Evolutionary conservation across 2,329 filamentous ascomycete species (phyloP).

Genomic region (Aspergillus sclerotialis): DNA sequence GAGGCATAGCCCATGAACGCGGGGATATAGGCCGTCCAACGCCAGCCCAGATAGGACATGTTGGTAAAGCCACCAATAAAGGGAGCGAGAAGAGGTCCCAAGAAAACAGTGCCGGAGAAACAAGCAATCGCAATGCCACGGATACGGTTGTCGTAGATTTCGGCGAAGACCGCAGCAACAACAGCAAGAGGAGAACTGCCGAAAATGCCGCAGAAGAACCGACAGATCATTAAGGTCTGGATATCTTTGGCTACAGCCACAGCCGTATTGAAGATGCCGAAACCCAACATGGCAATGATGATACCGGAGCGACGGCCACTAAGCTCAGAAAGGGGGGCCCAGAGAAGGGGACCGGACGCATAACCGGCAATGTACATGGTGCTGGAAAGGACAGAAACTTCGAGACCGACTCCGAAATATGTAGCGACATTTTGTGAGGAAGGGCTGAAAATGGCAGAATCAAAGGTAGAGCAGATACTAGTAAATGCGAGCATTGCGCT

Average conservation of each 20-base stretch:
- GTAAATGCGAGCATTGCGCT: slow-evolving; percentile 12
- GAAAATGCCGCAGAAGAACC: slow-evolving; percentile 41
- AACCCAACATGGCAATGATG: slow-evolving; percentile 33
- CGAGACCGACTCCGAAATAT: slow-evolving; percentile 36
- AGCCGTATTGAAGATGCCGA: slow-evolving; percentile 38
- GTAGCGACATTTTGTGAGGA: slow-evolving; percentile 50
- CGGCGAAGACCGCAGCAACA: slow-evolving; percentile 35
- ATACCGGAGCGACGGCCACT: slow-evolving; percentile 49
- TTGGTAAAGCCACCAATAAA: slow-evolving; percentile 43
- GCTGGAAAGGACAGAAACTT: slow-evolving; percentile 37
- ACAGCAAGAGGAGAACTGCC: slow-evolving; percentile 34
- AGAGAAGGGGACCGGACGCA: slow-evolving; percentile 51
- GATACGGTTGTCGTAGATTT: slow-evolving; percentile 41
- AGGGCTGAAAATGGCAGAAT: slow-evolving; percentile 58
- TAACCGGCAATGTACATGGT: slow-evolving; percentile 44
- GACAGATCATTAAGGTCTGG: slow-evolving; percentile 30
- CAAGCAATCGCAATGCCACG: slow-evolving; percentile 35
- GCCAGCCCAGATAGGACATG: slow-evolving; percentile 39
- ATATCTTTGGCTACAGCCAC: slow-evolving; percentile 33
- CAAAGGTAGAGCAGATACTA: slow-evolving; percentile 38
- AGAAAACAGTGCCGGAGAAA: slow-evolving; percentile 48
- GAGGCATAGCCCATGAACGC: slow-evolving; percentile 45
- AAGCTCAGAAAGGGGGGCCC: slow-evolving; percentile 55
- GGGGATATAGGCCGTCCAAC: slow-evolving; percentile 44
- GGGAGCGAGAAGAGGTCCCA: slow-evolving; percentile 45